Conservation (phyloP, 495 filamentous ascomycete species). For the Podospora pseudopauciseta region DNA sequence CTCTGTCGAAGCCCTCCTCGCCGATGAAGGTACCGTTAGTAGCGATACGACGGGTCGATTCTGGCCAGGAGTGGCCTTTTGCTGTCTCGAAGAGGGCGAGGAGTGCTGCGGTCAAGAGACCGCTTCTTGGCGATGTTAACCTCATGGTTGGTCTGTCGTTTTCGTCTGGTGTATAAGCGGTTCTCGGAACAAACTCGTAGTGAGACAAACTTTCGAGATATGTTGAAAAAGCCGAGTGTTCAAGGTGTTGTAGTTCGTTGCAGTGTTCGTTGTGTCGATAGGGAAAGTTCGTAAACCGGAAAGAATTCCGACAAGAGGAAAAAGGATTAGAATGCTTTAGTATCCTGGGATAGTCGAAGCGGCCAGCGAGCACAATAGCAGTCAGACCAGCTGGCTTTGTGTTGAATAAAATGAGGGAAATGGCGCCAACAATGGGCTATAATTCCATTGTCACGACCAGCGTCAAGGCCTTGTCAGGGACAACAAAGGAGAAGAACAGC, state of each 20-base stretch:
- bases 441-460: conserved; percentile 16
- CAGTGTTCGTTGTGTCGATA: neutral
- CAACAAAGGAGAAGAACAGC: neutral
- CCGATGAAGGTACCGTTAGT: conserved; percentile 72
- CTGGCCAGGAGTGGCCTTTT: conserved; percentile 73
- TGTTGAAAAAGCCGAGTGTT: neutral
- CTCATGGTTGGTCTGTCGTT: conserved; percentile 9
- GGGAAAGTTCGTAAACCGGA: conserved; percentile 1
- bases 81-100: conserved; percentile 38
- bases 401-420: conserved; percentile 4
- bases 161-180: neutral
- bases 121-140: neutral
- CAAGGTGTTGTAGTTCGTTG: neutral
- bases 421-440: conserved; percentile 2
- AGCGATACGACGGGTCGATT: conserved; percentile 64
- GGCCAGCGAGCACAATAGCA: conserved; percentile 22
- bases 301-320: neutral
- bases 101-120: conserved; percentile 27
- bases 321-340: neutral
- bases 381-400: conserved; percentile 19
- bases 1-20: conserved; percentile 62
- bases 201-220: neutral
- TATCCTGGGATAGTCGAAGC: conserved; percentile 5
- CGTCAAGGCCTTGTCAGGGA: neutral
- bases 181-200: neutral